These are phyloP conservation scores for Xylariaceae sp. DNA, from an alignment of 2,329 filamentous ascomycete genomes.

Conservation along the genomic window DNA sequence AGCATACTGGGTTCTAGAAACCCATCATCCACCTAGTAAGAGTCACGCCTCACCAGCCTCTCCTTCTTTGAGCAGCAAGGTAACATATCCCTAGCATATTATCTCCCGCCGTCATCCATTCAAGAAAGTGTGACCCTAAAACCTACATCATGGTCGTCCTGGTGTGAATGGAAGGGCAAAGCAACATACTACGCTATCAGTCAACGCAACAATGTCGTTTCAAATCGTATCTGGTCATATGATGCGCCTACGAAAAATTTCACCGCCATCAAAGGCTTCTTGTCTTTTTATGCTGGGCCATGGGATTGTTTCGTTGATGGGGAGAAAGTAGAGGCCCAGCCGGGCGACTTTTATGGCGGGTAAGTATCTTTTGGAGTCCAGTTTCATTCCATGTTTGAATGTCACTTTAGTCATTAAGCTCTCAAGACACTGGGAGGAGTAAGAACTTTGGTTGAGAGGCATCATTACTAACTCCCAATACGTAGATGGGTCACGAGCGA, in stretches of 20 bases:
- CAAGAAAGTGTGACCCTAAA: slow-evolving; percentile 40
- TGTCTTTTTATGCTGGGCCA: slow-evolving; percentile 60
- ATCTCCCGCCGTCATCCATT: slow-evolving; percentile 52
- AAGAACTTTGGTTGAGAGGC: too few species aligned
- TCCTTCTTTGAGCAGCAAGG: background rate
- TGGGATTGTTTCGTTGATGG: slow-evolving; percentile 64
- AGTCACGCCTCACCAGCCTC: background rate
- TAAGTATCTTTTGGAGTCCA: too few species aligned
- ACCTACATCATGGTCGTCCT: slow-evolving; percentile 38
- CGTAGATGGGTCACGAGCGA: slow-evolving; percentile 49
- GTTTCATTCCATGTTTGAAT: too few species aligned
- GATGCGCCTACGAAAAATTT: slow-evolving; percentile 52
- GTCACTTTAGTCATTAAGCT: too few species aligned
- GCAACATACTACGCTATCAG: slow-evolving; percentile 57
- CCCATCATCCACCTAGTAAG: slow-evolving; percentile 58
- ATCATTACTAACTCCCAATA: too few species aligned
- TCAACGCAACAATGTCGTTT: slow-evolving; percentile 36
- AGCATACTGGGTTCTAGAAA: slow-evolving; percentile 62
- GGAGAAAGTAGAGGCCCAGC: slow-evolving; percentile 57
- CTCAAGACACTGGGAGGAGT: too few species aligned
- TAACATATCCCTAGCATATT: slow-evolving; percentile 48
- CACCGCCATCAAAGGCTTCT: slow-evolving; percentile 50
- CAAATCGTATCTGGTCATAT: slow-evolving; percentile 59
- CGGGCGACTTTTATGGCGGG: slow-evolving; percentile 62
- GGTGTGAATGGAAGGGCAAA: slow-evolving; percentile 50